Percentiles rank a stretch among this genome's conserved stretches.
These are phyloP conservation scores for Teunomyces aglyptinius DNA, from an alignment of 805 yeast genomes.

Conservation along the genomic window DNA sequence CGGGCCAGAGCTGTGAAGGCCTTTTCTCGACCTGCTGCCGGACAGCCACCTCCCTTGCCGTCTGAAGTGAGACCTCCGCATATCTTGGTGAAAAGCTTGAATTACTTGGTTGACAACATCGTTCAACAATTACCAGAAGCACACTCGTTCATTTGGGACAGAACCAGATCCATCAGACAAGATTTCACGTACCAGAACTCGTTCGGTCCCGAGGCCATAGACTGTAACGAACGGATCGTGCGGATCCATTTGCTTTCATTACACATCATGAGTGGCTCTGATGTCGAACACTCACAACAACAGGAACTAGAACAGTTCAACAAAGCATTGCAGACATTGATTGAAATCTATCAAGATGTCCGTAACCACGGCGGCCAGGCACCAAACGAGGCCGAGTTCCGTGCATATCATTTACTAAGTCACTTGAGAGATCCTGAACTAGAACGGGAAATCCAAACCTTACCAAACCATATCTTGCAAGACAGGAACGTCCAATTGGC, in stretches of 20 bases:
- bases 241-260: slow-evolving; percentile 79
- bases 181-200: slow-evolving; percentile 95
- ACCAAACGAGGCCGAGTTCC: slow-evolving; percentile 88
- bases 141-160: slow-evolving; percentile 93
- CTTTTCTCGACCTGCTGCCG: slow-evolving; percentile 95
- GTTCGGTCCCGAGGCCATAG: slow-evolving; percentile 89
- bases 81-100: slow-evolving; percentile 61
- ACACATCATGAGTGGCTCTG: slow-evolving; percentile 79
- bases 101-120: slow-evolving; percentile 65
- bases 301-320: slow-evolving; percentile 94
- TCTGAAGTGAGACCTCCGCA: slow-evolving; percentile 96
- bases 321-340: slow-evolving; percentile 82
- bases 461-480: slow-evolving; percentile 57
- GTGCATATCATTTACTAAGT: slow-evolving; percentile 80
- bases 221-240: slow-evolving; percentile 88
- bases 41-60: slow-evolving; percentile 96
- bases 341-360: slow-evolving; percentile 82
- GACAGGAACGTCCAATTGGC: slow-evolving; percentile 68
- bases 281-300: slow-evolving; percentile 79
- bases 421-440: slow-evolving; percentile 83
- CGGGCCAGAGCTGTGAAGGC: slow-evolving; percentile 74
- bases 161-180: slow-evolving; percentile 94
- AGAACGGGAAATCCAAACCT: slow-evolving; percentile 67
- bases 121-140: slow-evolving; percentile 72
- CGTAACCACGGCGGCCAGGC: slow-evolving; percentile 64